Evolutionary conservation across 495 filamentous ascomycete species (phyloP).

Genomic region (Aspergillus homomorphus): DNA sequence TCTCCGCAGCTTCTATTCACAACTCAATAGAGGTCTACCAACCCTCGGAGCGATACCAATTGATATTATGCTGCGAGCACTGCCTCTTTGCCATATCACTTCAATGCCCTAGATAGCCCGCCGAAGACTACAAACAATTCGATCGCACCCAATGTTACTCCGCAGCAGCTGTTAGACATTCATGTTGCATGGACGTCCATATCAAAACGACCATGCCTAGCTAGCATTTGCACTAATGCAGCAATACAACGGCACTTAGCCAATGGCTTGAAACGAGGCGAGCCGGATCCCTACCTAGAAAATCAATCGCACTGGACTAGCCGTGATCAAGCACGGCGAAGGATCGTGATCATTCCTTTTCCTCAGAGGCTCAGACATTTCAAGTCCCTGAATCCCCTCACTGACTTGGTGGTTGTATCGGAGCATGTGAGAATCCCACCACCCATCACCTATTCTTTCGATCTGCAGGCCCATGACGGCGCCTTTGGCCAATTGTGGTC

Average conservation of each 20-base stretch:
- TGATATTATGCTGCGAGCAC: no score
- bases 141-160: no score
- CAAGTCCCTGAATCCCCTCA: not conserved
- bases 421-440: conserved; percentile 5
- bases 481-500: conserved; percentile 1
- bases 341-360: not conserved
- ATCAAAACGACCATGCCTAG: not conserved
- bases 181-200: not conserved
- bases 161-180: no score
- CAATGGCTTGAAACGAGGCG: conserved; percentile 6
- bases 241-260: not conserved
- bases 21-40: no score
- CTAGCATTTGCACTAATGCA: conserved; percentile 3
- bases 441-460: conserved; percentile 2
- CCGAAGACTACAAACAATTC: no score
- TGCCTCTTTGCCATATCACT: no score
- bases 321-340: conserved; percentile 10
- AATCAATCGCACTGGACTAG: conserved; percentile 10
- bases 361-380: not conserved
- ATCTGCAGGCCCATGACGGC: conserved; percentile 7
- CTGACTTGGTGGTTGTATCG: not conserved
- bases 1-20: no score
- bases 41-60: no score
- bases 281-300: conserved; percentile 4
- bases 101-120: no score